These are phyloP conservation scores for Austropuccinia psidii DNA, from an alignment of 1,284 basidiomycete species.

Conservation along the genomic window DNA sequence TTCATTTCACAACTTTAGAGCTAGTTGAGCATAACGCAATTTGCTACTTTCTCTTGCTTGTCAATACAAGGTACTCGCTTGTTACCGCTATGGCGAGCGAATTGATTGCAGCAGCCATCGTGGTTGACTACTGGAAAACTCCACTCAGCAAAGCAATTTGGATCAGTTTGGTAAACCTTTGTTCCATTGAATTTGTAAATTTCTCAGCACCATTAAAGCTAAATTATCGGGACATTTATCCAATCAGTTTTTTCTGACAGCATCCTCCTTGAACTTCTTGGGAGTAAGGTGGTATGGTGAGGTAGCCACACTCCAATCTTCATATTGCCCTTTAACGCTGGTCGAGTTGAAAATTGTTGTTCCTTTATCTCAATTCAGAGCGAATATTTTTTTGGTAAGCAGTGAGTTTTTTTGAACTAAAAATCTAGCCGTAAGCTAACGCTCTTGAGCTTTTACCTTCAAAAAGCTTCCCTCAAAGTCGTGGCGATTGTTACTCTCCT, in stretches of 20 bases:
- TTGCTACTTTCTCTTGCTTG: background rate
- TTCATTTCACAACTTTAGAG: background rate
- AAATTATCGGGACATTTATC: background rate
- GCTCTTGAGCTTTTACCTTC: background rate
- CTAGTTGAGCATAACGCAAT: background rate
- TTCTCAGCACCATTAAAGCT: background rate
- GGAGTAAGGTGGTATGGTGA: conserved; percentile 64
- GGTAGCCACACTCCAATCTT: background rate
- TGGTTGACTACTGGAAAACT: conserved; percentile 39
- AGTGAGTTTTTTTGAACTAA: conserved; percentile 49
- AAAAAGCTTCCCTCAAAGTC: conserved; percentile 23
- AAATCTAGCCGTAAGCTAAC: background rate
- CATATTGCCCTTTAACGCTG: conserved; percentile 49
- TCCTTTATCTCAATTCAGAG: conserved; percentile 15
- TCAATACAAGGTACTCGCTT: conserved; percentile 48
- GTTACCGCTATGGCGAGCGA: conserved; percentile 50
- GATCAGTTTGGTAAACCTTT: conserved; percentile 39
- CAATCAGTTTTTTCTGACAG: conserved; percentile 16
- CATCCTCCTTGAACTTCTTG: conserved; percentile 38
- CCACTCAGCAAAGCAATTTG: conserved; percentile 38
- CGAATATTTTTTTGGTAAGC: conserved; percentile 22
- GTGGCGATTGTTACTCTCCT: conserved; percentile 46
- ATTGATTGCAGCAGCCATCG: conserved; percentile 36
- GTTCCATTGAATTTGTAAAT: background rate
- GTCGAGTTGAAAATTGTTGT: conserved; percentile 35